Conservation (phyloP, 2,329 filamentous ascomycete species). For the Fusarium brevicatenulatum region DNA sequence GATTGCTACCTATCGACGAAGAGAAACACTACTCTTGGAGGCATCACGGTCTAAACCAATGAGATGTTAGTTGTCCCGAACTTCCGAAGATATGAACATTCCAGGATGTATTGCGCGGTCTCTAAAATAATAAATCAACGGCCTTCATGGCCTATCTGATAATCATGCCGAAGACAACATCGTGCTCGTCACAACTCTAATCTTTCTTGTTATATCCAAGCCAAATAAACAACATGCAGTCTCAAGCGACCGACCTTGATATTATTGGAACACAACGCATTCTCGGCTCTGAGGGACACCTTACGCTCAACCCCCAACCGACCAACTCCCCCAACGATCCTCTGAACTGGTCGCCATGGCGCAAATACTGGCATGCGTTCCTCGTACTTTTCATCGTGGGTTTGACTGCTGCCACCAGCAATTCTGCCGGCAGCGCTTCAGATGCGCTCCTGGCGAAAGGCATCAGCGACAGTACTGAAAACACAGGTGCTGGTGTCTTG, state of each 20-base stretch:
- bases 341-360: background rate
- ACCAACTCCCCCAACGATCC: background rate
- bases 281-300: background rate
- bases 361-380: background rate
- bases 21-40: no score
- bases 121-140: background rate
- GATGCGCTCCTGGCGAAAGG: background rate
- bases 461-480: background rate
- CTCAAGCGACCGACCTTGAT: background rate
- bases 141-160: background rate
- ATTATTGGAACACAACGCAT: background rate
- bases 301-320: background rate
- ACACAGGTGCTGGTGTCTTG: background rate
- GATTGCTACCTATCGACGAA: no score
- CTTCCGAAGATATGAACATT: background rate
- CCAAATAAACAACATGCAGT: background rate
- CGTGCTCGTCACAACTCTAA: no score
- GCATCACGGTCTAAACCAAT: background rate
- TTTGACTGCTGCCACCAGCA: background rate
- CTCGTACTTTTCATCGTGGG: background rate
- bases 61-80: background rate
- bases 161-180: background rate
- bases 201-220: background rate
- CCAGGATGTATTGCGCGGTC: fast-evolving
- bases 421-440: background rate